A percentile compares a stretch with the other conserved stretches of the same genome.
phyloP scores from a whole-genome alignment of 1,139 yeast species.

The Tardiomyces blankii region DNA sequence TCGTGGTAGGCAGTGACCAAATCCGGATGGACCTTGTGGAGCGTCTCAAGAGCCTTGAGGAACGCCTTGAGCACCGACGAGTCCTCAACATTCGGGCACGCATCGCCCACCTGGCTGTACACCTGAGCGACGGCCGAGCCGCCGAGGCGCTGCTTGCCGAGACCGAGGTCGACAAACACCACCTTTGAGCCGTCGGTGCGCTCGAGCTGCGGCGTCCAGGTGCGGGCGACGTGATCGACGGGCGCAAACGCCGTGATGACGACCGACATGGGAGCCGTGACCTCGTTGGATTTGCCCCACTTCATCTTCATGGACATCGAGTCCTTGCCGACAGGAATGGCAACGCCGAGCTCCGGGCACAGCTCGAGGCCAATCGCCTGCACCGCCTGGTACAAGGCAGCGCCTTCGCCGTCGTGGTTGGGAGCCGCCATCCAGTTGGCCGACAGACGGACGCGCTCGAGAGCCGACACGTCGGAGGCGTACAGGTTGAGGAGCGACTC shows the following conservation, averaged over 20 bases:
- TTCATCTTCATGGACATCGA: constrained; percentile 99
- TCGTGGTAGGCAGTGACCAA: constrained; percentile 87
- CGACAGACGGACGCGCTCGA: constrained; percentile 71
- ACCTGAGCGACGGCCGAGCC: constrained; percentile 96
- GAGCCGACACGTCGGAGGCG: constrained; percentile 78
- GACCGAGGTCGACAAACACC: constrained; percentile 73
- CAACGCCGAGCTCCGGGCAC: constrained; percentile 84
- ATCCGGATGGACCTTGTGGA: constrained; percentile 51
- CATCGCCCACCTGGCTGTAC: constrained; percentile 72
- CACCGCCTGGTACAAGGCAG: constrained; percentile 91
- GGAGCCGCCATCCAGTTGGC: constrained; percentile 99
- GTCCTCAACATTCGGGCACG: constrained; percentile 76
- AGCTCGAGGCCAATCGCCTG: constrained; percentile 91
- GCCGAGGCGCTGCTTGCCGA: constrained; percentile 50
- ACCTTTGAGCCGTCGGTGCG: constrained; percentile 41
- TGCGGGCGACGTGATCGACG: constrained; percentile 69
- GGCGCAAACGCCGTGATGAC: constrained; percentile 88
- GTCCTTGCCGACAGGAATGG: constrained; percentile 98
- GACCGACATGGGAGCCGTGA: constrained; percentile 89
- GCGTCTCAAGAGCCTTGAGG: constrained; percentile 52
- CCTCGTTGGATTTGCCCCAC: constrained; percentile 75
- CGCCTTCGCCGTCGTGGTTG: constrained; percentile 89
- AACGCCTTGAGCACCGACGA: constrained; percentile 52
- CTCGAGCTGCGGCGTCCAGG: constrained; percentile 89
- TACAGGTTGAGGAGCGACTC: constrained; percentile 82